A percentile compares a stretch with the other conserved stretches of the same genome.
Conservation (phyloP, 1,139 yeast genomes). For the Diutina sp. region DNA sequence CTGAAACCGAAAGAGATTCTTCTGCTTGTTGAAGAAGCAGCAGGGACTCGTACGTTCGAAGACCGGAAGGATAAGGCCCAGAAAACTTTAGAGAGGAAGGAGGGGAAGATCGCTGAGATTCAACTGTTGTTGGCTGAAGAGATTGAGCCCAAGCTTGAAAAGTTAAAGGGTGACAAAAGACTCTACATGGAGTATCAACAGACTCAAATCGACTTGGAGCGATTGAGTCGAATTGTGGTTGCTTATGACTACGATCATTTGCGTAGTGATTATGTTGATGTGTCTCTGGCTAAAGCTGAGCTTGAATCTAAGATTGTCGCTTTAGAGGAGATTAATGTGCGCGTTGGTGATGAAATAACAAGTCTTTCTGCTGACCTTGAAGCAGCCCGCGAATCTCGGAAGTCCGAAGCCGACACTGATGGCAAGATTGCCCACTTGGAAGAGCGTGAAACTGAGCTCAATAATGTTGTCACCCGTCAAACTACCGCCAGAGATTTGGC, state of each 20-base stretch:
- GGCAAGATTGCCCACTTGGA: not conserved
- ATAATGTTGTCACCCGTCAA: constrained; percentile 56
- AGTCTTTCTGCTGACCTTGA: constrained; percentile 52
- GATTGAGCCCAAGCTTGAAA: constrained; percentile 85
- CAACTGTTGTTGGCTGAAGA: constrained; percentile 66
- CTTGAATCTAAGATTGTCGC: constrained; percentile 22
- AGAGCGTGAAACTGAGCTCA: constrained; percentile 46
- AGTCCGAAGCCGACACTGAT: not conserved
- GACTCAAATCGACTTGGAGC: constrained; percentile 70
- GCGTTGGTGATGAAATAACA: constrained; percentile 40
- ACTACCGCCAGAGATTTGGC: constrained; percentile 51
- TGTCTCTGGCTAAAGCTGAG: constrained; percentile 23
- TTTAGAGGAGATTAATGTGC: constrained; percentile 26
- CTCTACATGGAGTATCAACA: constrained; percentile 79
- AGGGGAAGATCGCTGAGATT: constrained; percentile 70
- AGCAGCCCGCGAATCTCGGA: constrained; percentile 24
- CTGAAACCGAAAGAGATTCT: constrained; percentile 90
- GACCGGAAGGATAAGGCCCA: constrained; percentile 88
- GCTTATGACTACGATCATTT: constrained; percentile 58
- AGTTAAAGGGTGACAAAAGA: constrained; percentile 69
- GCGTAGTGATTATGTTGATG: constrained; percentile 27
- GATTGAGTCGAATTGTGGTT: constrained; percentile 55
- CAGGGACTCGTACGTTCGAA: constrained; percentile 94
- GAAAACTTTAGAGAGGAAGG: constrained; percentile 84
- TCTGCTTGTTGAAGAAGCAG: constrained; percentile 92